Base-by-base conservation (phyloP, 2,329 filamentous ascomycete species). In the Cercospora zeina region DNA sequence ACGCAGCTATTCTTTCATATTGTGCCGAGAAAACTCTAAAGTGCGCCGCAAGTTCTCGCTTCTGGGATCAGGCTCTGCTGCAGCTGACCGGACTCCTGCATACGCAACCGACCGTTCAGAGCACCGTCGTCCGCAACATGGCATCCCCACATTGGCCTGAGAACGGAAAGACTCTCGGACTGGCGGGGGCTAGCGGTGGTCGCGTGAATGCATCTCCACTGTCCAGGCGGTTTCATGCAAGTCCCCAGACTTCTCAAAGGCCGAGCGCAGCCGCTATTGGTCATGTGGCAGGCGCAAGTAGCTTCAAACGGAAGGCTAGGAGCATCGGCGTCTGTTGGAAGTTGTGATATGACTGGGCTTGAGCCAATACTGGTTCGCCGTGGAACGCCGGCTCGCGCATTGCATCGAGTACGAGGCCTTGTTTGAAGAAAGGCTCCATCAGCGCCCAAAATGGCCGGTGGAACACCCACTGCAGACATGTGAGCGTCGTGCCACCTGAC, bases 351-450 rank as follows among this genome's bases (percentile, higher is more conserved):
- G 75, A 71, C 54, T 78, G 71, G 5, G 75, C 65, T 24, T 75
- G 70, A 4, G 65, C 54, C 1, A 68, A 50, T 11, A 72, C 66
- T 0, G 55, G 63, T 47, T 77, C 74, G 7, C 75, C 75, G 16
- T 76, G 70, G 58, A 82, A 82, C 2, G 77, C 76, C 0, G 78
- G 77, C 69, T 83, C 81, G 58, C 82, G 79, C 51, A 82, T 70
- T 2, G 73, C 77, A 64, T 82, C 80, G 67, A 82, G 71, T 5
- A 79, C 75, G 27, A 82, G 66, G 0, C 76, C 77, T 1, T 68
- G 71, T 27, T 69, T 69, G 67, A 81, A 80, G 64, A 82, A 82
- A 4, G 71, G 72, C 1, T 73, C 69, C 34, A 82, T 74, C 0
- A 83, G 72, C 62, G 80, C 76, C 56, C 78, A 75, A 27, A 82